phyloP scores from a whole-genome alignment of 768 basidiomycete genomes.

The Porphyrellus cyaneotinctus region DNA sequence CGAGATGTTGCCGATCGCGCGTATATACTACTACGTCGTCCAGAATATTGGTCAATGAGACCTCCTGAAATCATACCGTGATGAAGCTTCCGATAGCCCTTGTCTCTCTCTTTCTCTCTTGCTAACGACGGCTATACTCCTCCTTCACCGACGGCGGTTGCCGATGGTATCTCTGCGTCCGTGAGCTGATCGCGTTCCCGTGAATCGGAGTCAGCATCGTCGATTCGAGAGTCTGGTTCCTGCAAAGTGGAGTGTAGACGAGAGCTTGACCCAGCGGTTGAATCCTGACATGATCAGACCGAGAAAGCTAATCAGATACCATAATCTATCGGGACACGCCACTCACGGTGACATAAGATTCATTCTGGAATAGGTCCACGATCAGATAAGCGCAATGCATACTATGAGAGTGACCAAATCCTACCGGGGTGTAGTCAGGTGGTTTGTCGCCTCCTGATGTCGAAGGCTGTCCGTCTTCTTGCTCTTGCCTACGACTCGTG shows the following conservation, averaged over 20 bases:
- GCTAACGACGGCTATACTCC: too few relatives aligned
- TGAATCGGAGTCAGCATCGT: neutral
- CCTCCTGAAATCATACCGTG: too few relatives aligned
- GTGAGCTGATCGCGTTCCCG: neutral
- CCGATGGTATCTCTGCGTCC: neutral
- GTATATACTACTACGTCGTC: too few relatives aligned
- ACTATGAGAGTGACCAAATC: neutral
- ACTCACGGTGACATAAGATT: neutral
- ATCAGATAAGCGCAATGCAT: neutral
- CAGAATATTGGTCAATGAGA: too few relatives aligned
- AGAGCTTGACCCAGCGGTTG: neutral
- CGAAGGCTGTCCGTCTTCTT: neutral
- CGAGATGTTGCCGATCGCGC: too few relatives aligned
- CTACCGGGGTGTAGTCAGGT: neutral
- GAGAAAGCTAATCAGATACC: neutral
- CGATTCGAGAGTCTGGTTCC: neutral
- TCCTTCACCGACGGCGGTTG: too few relatives aligned
- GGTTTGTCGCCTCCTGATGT: neutral
- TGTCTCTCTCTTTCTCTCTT: too few relatives aligned
- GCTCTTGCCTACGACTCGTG: too few relatives aligned
- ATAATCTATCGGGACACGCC: neutral
- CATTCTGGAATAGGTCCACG: neutral
- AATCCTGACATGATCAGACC: too few relatives aligned
- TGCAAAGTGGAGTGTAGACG: too few relatives aligned
- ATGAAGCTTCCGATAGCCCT: too few relatives aligned